Evolutionary conservation across 345 rosid species (phyloP), one percentile per base, ranked within the genome.

Genomic region (Pugionium dolabratum): DNA sequence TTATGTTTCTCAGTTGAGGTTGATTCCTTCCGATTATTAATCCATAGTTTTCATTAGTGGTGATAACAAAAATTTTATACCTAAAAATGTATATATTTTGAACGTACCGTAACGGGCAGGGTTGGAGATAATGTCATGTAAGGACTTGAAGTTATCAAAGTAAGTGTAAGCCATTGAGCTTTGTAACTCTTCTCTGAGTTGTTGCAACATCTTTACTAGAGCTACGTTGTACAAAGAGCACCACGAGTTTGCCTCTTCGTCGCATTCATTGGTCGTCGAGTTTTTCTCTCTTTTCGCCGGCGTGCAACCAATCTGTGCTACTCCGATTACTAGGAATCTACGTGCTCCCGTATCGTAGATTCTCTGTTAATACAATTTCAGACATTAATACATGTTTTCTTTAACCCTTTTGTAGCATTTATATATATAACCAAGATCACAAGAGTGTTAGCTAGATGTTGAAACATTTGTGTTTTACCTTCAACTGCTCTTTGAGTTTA

Each of bases 271-370:
- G 69, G 43, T 8, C 2, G 59, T 71, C 25, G 71, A 44, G 68
- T 67, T 71, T 70, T 80, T 80, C 26, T 8, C 25, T 76, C 97
- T 80, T 49, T 35, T 52, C 1, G 72, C 62, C 2, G 97, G 97
- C 39, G 56, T 64, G 60, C 97, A 90, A 4, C 97, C 97, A 10
- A 85, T 58, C 9, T 61, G 31, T 2, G 71, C 83, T 6, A 83
- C 54, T n/a, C 88, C 97, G 4, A 75, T 5, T 2, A 82, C 28
- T n/a, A 79, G 72, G 41, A 83, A 87, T 54, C 79, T 87, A 10
- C 84, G 85, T 0, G 82, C 95, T 56, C 82, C 84, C 1, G 61
- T 7, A 3, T 40, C 61, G 50, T 87, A 37, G 35, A 88, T 9
- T 46, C 73, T 69, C 91, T 88, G 65, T 57, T 41, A 10, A 33